These are phyloP conservation scores for Phylloporus arenicola DNA, from an alignment of 768 basidiomycete species.

Conservation along the genomic window DNA sequence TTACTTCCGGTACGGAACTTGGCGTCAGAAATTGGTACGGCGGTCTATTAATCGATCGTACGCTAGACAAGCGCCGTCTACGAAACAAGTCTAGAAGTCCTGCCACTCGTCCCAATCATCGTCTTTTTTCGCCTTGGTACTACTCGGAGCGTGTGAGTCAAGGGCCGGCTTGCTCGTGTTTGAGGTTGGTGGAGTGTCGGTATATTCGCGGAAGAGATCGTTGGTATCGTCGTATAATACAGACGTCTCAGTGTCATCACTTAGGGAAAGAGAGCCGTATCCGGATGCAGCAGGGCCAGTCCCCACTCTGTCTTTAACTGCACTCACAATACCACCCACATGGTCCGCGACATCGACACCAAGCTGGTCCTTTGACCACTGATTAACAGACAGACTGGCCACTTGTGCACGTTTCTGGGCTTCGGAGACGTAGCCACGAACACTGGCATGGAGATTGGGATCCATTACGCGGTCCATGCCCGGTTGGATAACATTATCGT, in stretches of 20 bases:
- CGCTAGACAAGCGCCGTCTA: neutral
- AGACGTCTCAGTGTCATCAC: slow-evolving; percentile 52
- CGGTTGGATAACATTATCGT: slow-evolving; percentile 87
- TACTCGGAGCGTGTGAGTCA: slow-evolving; percentile 3
- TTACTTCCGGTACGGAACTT: slow-evolving; percentile 19
- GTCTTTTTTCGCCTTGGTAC: slow-evolving; percentile 31
- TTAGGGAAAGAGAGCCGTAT: slow-evolving; percentile 43
- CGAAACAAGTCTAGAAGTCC: slow-evolving; percentile 50
- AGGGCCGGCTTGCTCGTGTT: slow-evolving; percentile 4
- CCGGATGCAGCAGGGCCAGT: slow-evolving; percentile 52
- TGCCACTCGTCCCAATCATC: slow-evolving; percentile 79
- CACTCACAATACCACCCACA: slow-evolving; percentile 63
- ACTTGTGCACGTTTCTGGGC: slow-evolving; percentile 59
- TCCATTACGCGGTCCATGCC: slow-evolving; percentile 77
- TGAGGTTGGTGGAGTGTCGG: slow-evolving; percentile 15
- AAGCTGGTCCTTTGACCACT: slow-evolving; percentile 69
- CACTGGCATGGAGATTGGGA: slow-evolving; percentile 69
- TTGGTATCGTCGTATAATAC: slow-evolving; percentile 60
- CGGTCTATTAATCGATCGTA: slow-evolving; percentile 3
- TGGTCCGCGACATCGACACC: slow-evolving; percentile 85
- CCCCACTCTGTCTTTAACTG: slow-evolving; percentile 52
- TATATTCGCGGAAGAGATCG: slow-evolving; percentile 49
- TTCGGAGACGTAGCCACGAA: slow-evolving; percentile 67
- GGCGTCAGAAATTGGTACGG: slow-evolving; percentile 9
- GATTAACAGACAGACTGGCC: slow-evolving; percentile 62